A percentile compares a stretch with the other conserved stretches of the same genome.
phyloP scores from a whole-genome alignment of 2,329 filamentous ascomycete species.

The Domatiomyces catenatus region DNA sequence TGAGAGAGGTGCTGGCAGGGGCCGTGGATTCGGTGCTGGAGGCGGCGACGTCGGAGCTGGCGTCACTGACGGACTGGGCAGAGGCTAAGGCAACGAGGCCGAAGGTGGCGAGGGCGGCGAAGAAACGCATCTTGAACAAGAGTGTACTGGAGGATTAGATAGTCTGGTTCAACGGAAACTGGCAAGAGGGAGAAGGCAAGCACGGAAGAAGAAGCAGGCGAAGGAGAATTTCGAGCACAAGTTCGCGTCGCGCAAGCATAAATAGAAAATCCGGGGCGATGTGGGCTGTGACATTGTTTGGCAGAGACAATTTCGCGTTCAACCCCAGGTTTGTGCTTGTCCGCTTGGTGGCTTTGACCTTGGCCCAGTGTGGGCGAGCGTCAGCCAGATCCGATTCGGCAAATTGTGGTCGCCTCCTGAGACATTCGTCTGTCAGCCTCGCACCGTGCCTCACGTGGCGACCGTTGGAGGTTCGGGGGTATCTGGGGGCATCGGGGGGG shows the following conservation, averaged over 20 bases:
- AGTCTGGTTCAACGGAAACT: neutral
- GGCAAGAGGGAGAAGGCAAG: no score
- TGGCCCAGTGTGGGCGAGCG: neutral
- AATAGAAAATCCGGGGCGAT: neutral
- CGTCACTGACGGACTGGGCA: conserved; percentile 22
- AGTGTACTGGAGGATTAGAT: neutral
- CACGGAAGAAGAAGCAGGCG: neutral
- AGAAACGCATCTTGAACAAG: conserved; percentile 14
- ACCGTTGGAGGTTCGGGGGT: neutral
- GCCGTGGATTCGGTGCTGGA: conserved; percentile 18
- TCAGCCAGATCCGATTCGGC: neutral
- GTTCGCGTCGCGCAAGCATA: neutral
- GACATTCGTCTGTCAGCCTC: neutral
- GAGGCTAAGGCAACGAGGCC: conserved; percentile 31
- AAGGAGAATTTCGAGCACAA: neutral
- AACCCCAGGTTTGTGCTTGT: neutral
- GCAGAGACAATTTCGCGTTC: neutral
- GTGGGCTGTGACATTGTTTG: neutral
- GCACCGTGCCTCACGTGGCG: neutral
- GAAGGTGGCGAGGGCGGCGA: conserved; percentile 15
- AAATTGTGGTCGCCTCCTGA: neutral
- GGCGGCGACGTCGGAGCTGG: conserved; percentile 4
- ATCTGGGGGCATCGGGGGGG: neutral
- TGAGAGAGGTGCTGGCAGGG: conserved; percentile 22
- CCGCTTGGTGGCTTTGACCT: neutral